phyloP scores from a whole-genome alignment of 768 basidiomycete genomes.

The Kwoniella shandongensis region DNA sequence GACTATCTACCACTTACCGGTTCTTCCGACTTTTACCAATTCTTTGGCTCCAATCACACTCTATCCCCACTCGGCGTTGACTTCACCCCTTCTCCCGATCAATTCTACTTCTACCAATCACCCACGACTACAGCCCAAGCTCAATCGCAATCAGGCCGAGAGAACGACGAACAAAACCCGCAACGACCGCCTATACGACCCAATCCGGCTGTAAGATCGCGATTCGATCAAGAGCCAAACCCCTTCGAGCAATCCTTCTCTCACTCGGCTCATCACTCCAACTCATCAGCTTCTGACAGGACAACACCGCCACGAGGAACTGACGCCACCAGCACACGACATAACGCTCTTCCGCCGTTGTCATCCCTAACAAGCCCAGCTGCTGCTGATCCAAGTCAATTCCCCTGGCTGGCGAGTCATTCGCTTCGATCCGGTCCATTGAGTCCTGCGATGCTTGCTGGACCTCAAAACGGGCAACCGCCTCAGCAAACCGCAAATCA shows the following conservation, averaged over 20 bases:
- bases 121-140: slow-evolving; percentile 12
- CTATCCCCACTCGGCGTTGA: too few species aligned
- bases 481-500: slow-evolving; percentile 18
- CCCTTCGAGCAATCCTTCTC: slow-evolving; percentile 95
- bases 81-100: not conserved
- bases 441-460: slow-evolving; percentile 93
- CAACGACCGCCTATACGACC: slow-evolving; percentile 48
- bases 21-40: too few species aligned
- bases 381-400: slow-evolving; percentile 50
- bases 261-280: slow-evolving; percentile 50
- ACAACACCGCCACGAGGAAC: slow-evolving; percentile 58
- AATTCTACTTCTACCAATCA: not conserved
- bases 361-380: slow-evolving; percentile 51
- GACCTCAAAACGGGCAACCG: slow-evolving; percentile 58
- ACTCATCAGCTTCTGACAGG: slow-evolving; percentile 31
- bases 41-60: too few species aligned
- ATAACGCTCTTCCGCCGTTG: slow-evolving; percentile 49
- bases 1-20: too few species aligned
- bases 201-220: slow-evolving; percentile 36
- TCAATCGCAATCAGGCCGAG: slow-evolving; percentile 3
- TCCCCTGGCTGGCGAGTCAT: slow-evolving; percentile 59
- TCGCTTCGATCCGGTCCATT: slow-evolving; percentile 90
- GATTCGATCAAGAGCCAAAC: slow-evolving; percentile 71
- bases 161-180: slow-evolving; percentile 14
- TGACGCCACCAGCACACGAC: slow-evolving; percentile 42